phyloP scores from a whole-genome alignment of 1,284 basidiomycete species.

The Moniliophthora roreri region DNA sequence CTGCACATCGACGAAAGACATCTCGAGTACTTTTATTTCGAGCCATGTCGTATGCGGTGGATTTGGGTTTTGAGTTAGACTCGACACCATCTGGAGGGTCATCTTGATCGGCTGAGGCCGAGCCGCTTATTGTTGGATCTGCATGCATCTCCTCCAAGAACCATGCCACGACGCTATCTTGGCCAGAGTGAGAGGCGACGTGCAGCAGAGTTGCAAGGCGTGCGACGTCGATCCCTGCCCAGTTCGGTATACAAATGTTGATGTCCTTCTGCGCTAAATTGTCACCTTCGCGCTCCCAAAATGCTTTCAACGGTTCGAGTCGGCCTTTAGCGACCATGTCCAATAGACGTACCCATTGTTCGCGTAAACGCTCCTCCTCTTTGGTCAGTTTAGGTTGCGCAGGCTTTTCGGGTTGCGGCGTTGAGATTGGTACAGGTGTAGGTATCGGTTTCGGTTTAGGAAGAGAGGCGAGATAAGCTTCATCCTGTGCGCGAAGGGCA shows the following conservation, averaged over 20 bases:
- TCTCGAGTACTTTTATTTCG: constrained; percentile 73
- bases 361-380: constrained; percentile 75
- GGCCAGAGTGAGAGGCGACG: constrained; percentile 71
- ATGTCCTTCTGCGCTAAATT: constrained; percentile 52
- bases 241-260: constrained; percentile 65
- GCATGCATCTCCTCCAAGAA: constrained; percentile 80
- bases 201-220: constrained; percentile 71
- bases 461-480: constrained; percentile 82
- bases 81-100: constrained; percentile 28
- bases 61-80: constrained; percentile 35
- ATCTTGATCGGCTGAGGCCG: constrained; percentile 32
- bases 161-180: constrained; percentile 78
- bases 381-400: constrained; percentile 64
- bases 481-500: constrained; percentile 81
- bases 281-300: constrained; percentile 77
- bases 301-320: constrained; percentile 76
- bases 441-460: constrained; percentile 69
- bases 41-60: constrained; percentile 88
- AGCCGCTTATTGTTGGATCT: constrained; percentile 80
- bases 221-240: constrained; percentile 49
- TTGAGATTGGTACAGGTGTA: constrained; percentile 24
- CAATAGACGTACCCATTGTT: constrained; percentile 78
- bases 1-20: constrained; percentile 85
- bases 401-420: constrained; percentile 41
- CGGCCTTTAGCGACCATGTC: constrained; percentile 91